phyloP scores from a whole-genome alignment of 108 stramenopile genomes.

The Mayamaea pseudoterrestris region DNA sequence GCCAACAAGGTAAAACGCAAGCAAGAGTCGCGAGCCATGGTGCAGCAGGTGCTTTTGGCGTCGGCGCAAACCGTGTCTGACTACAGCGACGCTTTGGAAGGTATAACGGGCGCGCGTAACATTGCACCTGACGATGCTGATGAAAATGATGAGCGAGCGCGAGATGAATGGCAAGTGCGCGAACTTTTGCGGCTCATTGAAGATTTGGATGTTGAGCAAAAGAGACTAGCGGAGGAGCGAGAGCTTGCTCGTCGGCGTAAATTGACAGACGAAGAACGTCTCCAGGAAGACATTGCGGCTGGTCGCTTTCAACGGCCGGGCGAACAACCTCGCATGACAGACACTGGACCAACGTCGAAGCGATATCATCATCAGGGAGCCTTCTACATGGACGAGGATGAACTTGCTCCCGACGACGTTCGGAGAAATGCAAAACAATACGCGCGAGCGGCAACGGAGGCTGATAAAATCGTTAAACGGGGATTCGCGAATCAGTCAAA shows the following conservation, averaged over 20 bases:
- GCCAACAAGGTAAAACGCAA: constrained; percentile 38
- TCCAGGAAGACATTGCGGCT: constrained; percentile 52
- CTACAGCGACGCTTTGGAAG: constrained; percentile 8
- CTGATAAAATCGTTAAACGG: constrained; percentile 77
- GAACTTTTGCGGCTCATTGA: constrained; percentile 48
- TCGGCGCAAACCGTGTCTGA: not conserved
- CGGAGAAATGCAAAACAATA: constrained; percentile 72
- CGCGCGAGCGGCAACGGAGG: constrained; percentile 72
- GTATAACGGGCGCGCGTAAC: constrained; percentile 7
- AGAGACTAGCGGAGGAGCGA: constrained; percentile 23
- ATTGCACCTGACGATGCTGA: constrained; percentile 31
- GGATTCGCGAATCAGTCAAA: constrained; percentile 80
- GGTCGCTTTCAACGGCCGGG: constrained; percentile 55
- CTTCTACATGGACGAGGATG: constrained; percentile 97
- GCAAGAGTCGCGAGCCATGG: constrained; percentile 64
- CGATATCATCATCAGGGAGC: constrained; percentile 94
- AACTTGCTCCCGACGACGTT: constrained; percentile 77
- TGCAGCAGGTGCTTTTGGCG: constrained; percentile 23
- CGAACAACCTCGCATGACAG: constrained; percentile 13
- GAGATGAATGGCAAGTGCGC: constrained; percentile 72
- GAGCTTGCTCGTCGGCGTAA: constrained; percentile 63
- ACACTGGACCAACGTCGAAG: constrained; percentile 38
- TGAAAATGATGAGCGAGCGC: constrained; percentile 28
- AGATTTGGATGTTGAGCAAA: constrained; percentile 42
- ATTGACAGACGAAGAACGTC: constrained; percentile 87